Evolutionary conservation across 768 basidiomycete genomes (phyloP).

Genomic region (Phlebiopsis gigantea): DNA sequence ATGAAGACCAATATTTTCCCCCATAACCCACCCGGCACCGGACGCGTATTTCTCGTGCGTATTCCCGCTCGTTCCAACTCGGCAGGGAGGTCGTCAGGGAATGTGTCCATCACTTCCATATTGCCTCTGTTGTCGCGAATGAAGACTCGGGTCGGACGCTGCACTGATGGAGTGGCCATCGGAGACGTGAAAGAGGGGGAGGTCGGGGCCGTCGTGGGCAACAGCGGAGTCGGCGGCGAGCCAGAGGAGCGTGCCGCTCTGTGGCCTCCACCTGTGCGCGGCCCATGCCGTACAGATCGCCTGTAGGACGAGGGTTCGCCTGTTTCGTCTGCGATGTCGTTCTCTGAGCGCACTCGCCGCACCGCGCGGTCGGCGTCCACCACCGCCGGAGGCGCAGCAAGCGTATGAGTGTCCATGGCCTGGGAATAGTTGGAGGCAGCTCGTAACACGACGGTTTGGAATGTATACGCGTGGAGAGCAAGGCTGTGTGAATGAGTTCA

Average conservation of each 20-base stretch:
- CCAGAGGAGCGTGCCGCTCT: not conserved
- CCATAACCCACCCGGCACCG: not conserved
- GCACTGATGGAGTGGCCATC: not conserved
- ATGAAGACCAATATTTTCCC: constrained; percentile 33
- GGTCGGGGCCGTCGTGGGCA: not conserved
- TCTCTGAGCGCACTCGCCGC: constrained; percentile 14
- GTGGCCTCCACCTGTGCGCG: not conserved
- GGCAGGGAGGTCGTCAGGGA: not conserved
- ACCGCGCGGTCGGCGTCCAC: constrained; percentile 7
- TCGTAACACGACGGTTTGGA: not conserved
- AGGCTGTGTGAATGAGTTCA: constrained; percentile 3
- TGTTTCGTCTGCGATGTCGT: constrained; percentile 7
- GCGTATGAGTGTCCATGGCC: not conserved
- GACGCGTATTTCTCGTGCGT: not conserved
- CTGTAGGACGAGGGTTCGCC: not conserved
- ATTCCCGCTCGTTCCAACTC: not conserved
- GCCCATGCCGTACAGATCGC: not conserved
- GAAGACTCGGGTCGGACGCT: no score
- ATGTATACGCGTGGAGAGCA: not conserved
- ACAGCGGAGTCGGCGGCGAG: not conserved
- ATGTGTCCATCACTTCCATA: not conserved
- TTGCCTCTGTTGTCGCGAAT: not conserved
- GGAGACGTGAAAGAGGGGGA: not conserved
- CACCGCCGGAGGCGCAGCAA: not conserved
- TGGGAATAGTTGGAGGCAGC: not conserved